Base-by-base conservation (phyloP, 2,329 filamentous ascomycete genomes). In the Hymenoscyphus occultus region DNA sequence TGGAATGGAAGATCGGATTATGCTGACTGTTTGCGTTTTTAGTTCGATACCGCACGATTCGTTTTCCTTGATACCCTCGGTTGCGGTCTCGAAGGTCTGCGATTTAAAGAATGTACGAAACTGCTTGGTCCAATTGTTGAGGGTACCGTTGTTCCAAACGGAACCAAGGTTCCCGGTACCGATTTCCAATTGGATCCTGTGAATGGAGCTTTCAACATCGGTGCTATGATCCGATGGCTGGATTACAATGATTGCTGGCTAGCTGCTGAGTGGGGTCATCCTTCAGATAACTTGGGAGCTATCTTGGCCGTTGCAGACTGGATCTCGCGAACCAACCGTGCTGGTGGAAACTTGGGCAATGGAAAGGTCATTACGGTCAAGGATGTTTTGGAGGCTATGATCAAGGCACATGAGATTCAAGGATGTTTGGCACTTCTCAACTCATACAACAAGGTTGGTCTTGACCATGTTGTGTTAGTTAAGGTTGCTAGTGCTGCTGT, bases 221-320 rank as follows among this genome's bases (percentile, higher is more conserved):
- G 95, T 74, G 91, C 95, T 75, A 96, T 97, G 90, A 97, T 99
- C 82, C 87, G 95, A 77, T 99, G 95, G 95, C 87, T 99, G 75
- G 95, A 99, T 83, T 99, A 98, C 86, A 99, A 99, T 79, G 95
- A 99, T 86, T 98, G 95, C 87, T 99, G 94, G 95, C 85, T 98
- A 70, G 95, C 94, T 56, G 95, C 95, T 64, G 95, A 99, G 82
- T 99, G 95, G 95, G 95, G 95, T 65, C 95, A 99, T 80, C 95
- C 95, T 68, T 97, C 93, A 4, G 95, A 99, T 83, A 99, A 99
- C 84, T 80, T 99, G 72, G 95, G 95, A 69, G 95, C 94, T 74
- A 99, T 99, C 77, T 87, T 99, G 68, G 92, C 94, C 58, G 93
- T 97, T 61, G 92, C 95, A 67, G 95, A 99, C 83, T 99, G 95